Base-by-base conservation (phyloP, 2,329 filamentous ascomycete genomes). In the Fusarium sp. region DNA sequence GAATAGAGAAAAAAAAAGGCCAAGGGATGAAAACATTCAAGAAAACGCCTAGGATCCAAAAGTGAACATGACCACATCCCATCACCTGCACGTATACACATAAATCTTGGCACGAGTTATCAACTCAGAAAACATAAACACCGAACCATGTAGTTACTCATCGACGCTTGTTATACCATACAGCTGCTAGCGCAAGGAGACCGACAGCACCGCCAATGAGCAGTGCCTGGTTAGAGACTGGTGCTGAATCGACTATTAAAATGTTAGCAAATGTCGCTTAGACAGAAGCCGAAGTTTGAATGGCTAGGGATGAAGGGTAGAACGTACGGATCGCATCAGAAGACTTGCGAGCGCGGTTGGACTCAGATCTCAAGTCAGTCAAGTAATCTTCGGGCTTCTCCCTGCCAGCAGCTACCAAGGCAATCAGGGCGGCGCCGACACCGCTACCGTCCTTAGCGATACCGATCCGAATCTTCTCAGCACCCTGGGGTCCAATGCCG, bases 401-500 rank as follows among this genome's bases (percentile, higher is more conserved):
- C 84, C 87, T 90, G 78, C 87, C 85, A 4, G 93, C 92, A 3
- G 95, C 95, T 33, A 98, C 93, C 56, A 98, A 88, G 57, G 96
- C 96, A 82, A 98, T 98, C 76, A 99, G 84, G 44, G 96, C 96
- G 7, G 96, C 96, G 59, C 96, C 96, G 27, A 84, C 83, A 66
- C 83, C 96, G 72, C 93, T 96, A 52, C 96, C 96, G 80, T 99
- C 96, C 86, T 97, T 98, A 70, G 96, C 96, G 78, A 98, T 96
- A 27, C 95, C 96, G 78, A 99, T 98, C 63, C 94, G 89, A 73
- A 99, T 93, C 83, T 91, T 93, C 83, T 93, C 92, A 73, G 97
- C 94, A 16, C 95, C 94, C 63, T 88, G 85, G 49, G 86, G 84
- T 9, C 95, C 95, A 76, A 98, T 93, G 69, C 92, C 90, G 21